Evolutionary conservation across 2,329 filamentous ascomycete genomes (phyloP).

Genomic region (Allantophomopsis lycopodina): DNA sequence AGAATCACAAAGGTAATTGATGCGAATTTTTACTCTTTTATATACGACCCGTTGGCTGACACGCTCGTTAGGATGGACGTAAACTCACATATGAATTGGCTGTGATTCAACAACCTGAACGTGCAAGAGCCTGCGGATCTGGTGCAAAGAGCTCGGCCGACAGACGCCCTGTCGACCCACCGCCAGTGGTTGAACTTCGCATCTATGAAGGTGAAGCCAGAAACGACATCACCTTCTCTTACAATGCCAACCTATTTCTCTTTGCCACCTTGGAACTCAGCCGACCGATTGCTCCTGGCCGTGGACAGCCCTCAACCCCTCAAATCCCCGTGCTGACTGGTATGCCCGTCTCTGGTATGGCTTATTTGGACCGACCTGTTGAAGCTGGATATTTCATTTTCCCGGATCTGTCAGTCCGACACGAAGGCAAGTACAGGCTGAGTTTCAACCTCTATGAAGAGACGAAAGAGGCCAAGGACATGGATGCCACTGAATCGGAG

Average conservation of each 20-base stretch:
- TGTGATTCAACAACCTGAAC: constrained; percentile 88
- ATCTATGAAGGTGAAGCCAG: constrained; percentile 58
- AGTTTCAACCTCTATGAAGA: constrained; percentile 91
- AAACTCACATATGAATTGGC: constrained; percentile 69
- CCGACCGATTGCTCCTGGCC: constrained; percentile 68
- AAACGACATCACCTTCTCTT: constrained; percentile 70
- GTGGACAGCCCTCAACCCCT: constrained; percentile 54
- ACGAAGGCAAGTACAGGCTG: constrained; percentile 86
- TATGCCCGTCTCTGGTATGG: constrained; percentile 89
- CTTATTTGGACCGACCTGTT: constrained; percentile 77
- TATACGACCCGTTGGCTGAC: constrained; percentile 1
- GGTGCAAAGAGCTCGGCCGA: constrained; percentile 94
- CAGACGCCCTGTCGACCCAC: constrained; percentile 83
- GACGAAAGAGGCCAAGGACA: constrained; percentile 72
- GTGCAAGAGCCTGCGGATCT: constrained; percentile 86
- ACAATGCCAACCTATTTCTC: constrained; percentile 96
- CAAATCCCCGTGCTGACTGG: constrained; percentile 80
- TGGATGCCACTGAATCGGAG: constrained; percentile 37
- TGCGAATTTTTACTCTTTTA: background rate
- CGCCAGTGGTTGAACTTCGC: constrained; percentile 82
- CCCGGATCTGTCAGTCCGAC: constrained; percentile 86
- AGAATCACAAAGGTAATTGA: constrained; percentile 1
- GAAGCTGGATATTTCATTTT: constrained; percentile 91
- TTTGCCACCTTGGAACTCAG: constrained; percentile 85
- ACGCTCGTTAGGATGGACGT: constrained; percentile 42